Base-by-base conservation (phyloP, 1,284 basidiomycete species). In the Tremellales sp. region DNA sequence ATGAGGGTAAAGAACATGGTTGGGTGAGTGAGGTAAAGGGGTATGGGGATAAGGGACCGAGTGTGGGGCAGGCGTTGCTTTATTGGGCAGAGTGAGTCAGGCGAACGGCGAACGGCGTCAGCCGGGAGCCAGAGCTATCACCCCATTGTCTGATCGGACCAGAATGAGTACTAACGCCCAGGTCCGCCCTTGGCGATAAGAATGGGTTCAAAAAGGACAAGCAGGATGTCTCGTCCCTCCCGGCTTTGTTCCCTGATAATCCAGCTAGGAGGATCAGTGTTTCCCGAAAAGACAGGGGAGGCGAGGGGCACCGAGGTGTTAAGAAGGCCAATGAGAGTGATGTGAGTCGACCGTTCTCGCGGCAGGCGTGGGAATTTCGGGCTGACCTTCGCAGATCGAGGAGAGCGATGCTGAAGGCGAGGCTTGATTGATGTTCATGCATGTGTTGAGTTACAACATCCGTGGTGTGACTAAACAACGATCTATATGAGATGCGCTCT, bases 301-400 rank as follows among this genome's bases (percentile, higher is more conserved):
- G 39, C 13, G 40, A 51, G 15, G 46, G 33, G 40, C 60, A 52
- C 21, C 57, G 56, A 45, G 58, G 58, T 54, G 39, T 40, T 6
- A 68, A 65, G 58, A 50, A 52, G 41, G 72, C 69, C 24, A 69
- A 70, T 51, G 70, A 73, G 57, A 64, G 58, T 31, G 70, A 73
- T 65, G 65, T 70, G 63, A 68, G 61, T 63, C 4, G 4, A 19
- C n/a, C 3, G 26, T 22, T 4, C 4, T 1, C 23, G 42, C 25
- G 29, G 19, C 25, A 37, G 13, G 21, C 26, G 29, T 7, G 29
- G 23, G 29, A 25, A 24, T 23, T 24, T 37, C 27, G 22, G 4
- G 46, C 59, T 60, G 53, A 62, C 46, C n/a, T 25, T 49, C n/a
- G n/a, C n/a, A 71, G 68, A 71, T 73, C 49, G 70, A 73, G 56